These are phyloP conservation scores for Juglanconis juglandina DNA, from an alignment of 2,329 filamentous ascomycete genomes.

Conservation along the genomic window DNA sequence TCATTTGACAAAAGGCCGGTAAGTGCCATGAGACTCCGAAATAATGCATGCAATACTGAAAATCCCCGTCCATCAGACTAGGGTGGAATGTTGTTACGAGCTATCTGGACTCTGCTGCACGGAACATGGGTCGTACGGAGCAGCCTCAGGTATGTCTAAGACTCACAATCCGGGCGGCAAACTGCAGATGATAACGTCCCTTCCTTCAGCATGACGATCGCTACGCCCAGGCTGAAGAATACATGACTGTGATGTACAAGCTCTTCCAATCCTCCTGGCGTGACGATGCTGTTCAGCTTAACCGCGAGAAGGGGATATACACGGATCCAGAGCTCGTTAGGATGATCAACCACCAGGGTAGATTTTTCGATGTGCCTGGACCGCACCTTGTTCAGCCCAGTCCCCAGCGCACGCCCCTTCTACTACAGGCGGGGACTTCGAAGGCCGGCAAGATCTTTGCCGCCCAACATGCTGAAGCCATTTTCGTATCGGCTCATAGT, in stretches of 20 bases:
- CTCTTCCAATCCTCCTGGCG: constrained; percentile 45
- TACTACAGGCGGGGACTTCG: constrained; percentile 68
- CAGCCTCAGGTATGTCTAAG: constrained; percentile 44
- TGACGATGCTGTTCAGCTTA: constrained; percentile 52
- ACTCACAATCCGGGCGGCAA: constrained; percentile 30
- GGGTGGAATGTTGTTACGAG: constrained; percentile 61
- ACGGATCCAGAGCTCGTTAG: constrained; percentile 57
- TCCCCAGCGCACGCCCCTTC: constrained; percentile 65
- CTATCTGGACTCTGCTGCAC: constrained; percentile 64
- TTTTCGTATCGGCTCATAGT: constrained; percentile 66
- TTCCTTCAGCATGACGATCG: constrained; percentile 52
- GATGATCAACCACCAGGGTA: constrained; percentile 58
- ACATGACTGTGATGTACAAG: constrained; percentile 61
- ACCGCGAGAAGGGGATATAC: constrained; percentile 53
- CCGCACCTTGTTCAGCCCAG: constrained; percentile 64
- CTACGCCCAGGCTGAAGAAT: constrained; percentile 60
- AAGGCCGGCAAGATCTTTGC: constrained; percentile 64
- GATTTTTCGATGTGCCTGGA: constrained; percentile 51
- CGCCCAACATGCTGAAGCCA: constrained; percentile 63
- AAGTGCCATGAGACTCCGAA: not conserved
- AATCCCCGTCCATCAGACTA: constrained; percentile 27
- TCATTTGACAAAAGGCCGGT: constrained; percentile 61
- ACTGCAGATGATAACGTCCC: constrained; percentile 44
- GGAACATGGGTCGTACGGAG: constrained; percentile 56
- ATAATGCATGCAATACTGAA: not conserved